phyloP scores from a whole-genome alignment of 768 basidiomycete genomes.

The Jaapia argillacea region DNA sequence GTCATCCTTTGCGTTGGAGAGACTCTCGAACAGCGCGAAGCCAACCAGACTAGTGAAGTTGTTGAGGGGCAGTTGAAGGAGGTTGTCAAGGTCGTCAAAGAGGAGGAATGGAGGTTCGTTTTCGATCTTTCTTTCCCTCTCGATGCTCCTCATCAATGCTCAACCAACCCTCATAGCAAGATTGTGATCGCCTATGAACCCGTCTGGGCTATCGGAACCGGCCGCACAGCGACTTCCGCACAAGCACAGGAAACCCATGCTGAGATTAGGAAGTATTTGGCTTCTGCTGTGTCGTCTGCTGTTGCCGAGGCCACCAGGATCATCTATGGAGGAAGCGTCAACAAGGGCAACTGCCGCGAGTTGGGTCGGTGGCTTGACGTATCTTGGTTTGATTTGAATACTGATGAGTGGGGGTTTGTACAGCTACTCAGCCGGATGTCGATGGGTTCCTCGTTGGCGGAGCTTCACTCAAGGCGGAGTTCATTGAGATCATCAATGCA shows the following conservation, averaged over 20 bases:
- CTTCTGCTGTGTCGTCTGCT: constrained; percentile 46
- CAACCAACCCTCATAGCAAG: constrained; percentile 35
- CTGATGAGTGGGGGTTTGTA: background rate
- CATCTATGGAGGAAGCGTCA: constrained; percentile 95
- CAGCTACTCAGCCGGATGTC: constrained; percentile 72
- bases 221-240: constrained; percentile 84
- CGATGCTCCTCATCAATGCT: background rate
- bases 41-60: constrained; percentile 63
- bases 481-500: constrained; percentile 82
- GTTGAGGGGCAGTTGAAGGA: constrained; percentile 77
- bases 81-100: constrained; percentile 50
- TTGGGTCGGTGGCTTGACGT: constrained; percentile 46
- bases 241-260: constrained; percentile 92
- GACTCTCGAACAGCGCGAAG: constrained; percentile 82
- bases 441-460: constrained; percentile 99
- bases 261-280: constrained; percentile 70
- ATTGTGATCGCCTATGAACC: constrained; percentile 96
- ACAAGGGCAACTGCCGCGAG: constrained; percentile 78
- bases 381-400: background rate
- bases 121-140: constrained; percentile 2
- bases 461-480: constrained; percentile 96
- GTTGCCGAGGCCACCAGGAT: constrained; percentile 74
- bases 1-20: constrained; percentile 98
- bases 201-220: constrained; percentile 98
- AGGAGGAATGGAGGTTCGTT: constrained; percentile 73